These are phyloP conservation scores for Xerocomus cyaneibrunnescens DNA, from an alignment of 1,284 basidiomycete genomes.

Conservation along the genomic window DNA sequence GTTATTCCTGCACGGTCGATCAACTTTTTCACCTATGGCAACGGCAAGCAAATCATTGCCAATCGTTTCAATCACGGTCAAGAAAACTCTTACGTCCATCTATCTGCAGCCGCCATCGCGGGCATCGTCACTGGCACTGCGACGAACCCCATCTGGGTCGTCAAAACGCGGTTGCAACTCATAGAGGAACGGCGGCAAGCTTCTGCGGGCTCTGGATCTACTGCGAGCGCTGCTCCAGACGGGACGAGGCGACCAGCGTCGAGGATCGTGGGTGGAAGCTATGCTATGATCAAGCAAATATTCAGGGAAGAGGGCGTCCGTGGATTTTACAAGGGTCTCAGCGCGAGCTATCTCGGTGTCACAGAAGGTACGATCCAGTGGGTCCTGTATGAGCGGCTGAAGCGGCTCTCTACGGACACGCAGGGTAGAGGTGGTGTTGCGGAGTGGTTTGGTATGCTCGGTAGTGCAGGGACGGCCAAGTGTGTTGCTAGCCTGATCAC, in stretches of 20 bases:
- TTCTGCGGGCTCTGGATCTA: neutral
- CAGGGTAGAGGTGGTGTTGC: slow-evolving; percentile 54
- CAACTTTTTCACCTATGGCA: slow-evolving; percentile 98
- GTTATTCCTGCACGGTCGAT: slow-evolving; percentile 95
- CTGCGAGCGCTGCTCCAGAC: neutral
- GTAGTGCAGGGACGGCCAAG: slow-evolving; percentile 92
- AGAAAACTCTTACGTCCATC: slow-evolving; percentile 86
- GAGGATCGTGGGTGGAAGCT: slow-evolving; percentile 52
- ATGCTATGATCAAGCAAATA: slow-evolving; percentile 70
- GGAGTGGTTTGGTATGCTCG: slow-evolving; percentile 82
- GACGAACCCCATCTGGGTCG: slow-evolving; percentile 99
- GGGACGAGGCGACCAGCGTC: slow-evolving; percentile 11
- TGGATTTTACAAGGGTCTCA: slow-evolving; percentile 95
- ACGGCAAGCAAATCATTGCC: slow-evolving; percentile 91
- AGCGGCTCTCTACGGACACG: slow-evolving; percentile 55
- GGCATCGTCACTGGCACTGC: slow-evolving; percentile 85
- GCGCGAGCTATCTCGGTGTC: slow-evolving; percentile 94
- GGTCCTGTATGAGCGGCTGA: slow-evolving; percentile 91
- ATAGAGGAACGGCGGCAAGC: slow-evolving; percentile 33
- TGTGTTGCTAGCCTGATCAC: slow-evolving; percentile 91
- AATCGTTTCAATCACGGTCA: slow-evolving; percentile 78
- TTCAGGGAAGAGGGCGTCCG: slow-evolving; percentile 78
- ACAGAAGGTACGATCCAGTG: slow-evolving; percentile 98
- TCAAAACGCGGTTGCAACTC: slow-evolving; percentile 94
- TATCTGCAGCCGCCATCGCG: slow-evolving; percentile 83